These are phyloP conservation scores for Macrophomina phaseolina DNA, from an alignment of 2,329 filamentous ascomycete genomes.

Conservation along the genomic window DNA sequence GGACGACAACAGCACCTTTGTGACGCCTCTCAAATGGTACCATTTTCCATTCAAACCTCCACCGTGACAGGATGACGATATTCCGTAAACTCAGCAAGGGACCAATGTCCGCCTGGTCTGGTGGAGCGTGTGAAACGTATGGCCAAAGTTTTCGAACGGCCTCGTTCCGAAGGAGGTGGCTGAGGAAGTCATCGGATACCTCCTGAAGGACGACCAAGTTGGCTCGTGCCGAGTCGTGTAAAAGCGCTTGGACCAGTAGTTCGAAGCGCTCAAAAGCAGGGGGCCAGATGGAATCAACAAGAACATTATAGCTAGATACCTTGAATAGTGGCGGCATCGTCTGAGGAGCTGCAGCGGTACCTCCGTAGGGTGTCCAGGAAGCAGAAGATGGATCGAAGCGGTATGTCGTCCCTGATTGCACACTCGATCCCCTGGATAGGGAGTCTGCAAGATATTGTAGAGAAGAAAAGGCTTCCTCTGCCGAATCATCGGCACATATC, in stretches of 20 bases:
- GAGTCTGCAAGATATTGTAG: background rate
- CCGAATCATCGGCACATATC: constrained; percentile 12
- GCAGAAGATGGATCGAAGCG: constrained; percentile 34
- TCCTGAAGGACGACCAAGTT: constrained; percentile 62
- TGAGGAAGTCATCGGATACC: constrained; percentile 68
- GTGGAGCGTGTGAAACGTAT: constrained; percentile 64
- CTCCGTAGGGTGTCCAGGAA: constrained; percentile 35
- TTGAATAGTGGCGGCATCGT: constrained; percentile 33
- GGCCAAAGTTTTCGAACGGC: constrained; percentile 57
- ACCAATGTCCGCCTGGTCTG: constrained; percentile 56
- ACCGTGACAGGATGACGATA: constrained; percentile 63
- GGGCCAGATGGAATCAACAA: constrained; percentile 47
- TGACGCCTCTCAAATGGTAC: constrained; percentile 61
- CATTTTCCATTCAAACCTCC: constrained; percentile 61
- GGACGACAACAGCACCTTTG: constrained; percentile 62
- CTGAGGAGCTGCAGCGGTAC: constrained; percentile 12
- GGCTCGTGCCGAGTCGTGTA: constrained; percentile 40
- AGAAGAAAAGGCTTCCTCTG: background rate
- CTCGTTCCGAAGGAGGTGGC: constrained; percentile 57
- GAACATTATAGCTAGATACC: constrained; percentile 52
- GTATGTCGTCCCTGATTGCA: constrained; percentile 40
- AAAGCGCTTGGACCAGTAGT: constrained; percentile 43
- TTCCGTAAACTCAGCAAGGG: constrained; percentile 67
- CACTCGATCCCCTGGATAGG: background rate
- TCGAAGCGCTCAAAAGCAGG: constrained; percentile 45